Evolutionary conservation across 2,329 filamentous ascomycete species (phyloP).

Genomic region (Lizonia empirigonia): DNA sequence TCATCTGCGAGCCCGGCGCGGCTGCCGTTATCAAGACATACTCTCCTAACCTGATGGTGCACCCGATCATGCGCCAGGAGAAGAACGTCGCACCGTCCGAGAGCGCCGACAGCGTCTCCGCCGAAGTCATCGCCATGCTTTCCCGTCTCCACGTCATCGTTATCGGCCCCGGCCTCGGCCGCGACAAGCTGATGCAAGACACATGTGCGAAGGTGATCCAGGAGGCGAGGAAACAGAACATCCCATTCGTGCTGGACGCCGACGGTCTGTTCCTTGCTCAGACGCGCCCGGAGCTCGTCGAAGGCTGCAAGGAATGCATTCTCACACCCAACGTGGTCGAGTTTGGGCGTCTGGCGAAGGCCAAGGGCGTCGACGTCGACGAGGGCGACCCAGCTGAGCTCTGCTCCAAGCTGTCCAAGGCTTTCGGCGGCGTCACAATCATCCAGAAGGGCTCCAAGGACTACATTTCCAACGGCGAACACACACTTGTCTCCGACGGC

Average conservation of each 20-base stretch:
- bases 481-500: constrained; percentile 77
- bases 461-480: constrained; percentile 78
- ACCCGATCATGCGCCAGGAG: constrained; percentile 88
- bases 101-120: constrained; percentile 66
- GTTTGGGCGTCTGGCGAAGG: constrained; percentile 80
- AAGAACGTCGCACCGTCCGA: constrained; percentile 62
- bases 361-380: constrained; percentile 68
- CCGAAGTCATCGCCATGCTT: constrained; percentile 77
- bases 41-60: constrained; percentile 97
- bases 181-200: constrained; percentile 87
- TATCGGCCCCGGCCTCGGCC: constrained; percentile 87
- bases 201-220: constrained; percentile 79
- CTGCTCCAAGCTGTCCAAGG: constrained; percentile 71
- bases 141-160: constrained; percentile 89
- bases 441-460: constrained; percentile 87
- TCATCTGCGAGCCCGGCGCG: constrained; percentile 92
- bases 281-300: constrained; percentile 74
- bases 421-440: constrained; percentile 85
- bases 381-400: constrained; percentile 62
- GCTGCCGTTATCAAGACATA: constrained; percentile 92
- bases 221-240: constrained; percentile 71
- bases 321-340: constrained; percentile 96
- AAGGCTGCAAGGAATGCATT: constrained; percentile 81
- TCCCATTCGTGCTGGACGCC: constrained; percentile 89
- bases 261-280: constrained; percentile 84